Percentiles rank a stretch among this genome's conserved stretches.
Evolutionary conservation across 2,329 filamentous ascomycete species (phyloP).

Genomic region (Cercospora sp.): DNA sequence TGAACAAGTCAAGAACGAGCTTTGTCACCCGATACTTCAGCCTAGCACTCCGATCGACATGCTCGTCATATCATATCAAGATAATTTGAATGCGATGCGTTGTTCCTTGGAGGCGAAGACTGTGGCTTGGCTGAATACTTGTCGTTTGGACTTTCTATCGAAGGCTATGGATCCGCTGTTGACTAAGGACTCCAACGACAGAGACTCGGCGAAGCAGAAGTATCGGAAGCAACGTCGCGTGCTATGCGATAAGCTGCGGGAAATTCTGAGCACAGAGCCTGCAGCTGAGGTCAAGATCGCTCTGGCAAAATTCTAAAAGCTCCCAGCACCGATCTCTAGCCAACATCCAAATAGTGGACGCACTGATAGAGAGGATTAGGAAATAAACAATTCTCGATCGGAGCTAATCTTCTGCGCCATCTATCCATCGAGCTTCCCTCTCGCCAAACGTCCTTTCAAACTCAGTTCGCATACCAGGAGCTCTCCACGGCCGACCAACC

Average conservation of each 20-base stretch:
- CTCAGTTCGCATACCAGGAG: too few species aligned
- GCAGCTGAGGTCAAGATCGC: neutral
- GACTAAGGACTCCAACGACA: neutral
- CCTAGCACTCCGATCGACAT: slow-evolving; percentile 20
- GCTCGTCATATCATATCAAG: slow-evolving; percentile 8
- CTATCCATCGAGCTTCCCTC: too few species aligned
- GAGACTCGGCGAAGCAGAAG: neutral
- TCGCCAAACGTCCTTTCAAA: too few species aligned
- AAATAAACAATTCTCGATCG: too few species aligned
- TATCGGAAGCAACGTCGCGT: neutral
- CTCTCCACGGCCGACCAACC: too few species aligned
- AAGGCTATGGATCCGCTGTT: slow-evolving; percentile 3
- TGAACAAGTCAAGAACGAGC: slow-evolving; percentile 19
- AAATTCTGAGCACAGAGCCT: neutral
- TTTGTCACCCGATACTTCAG: slow-evolving; percentile 20
- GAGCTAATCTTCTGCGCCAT: too few species aligned
- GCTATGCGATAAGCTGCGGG: neutral
- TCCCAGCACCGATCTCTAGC: too few species aligned
- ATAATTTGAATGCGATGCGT: slow-evolving; percentile 11
- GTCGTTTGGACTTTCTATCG: slow-evolving; percentile 20
- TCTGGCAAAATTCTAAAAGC: neutral
- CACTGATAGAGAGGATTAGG: too few species aligned
- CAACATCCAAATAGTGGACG: too few species aligned
- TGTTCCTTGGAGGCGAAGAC: slow-evolving; percentile 19
- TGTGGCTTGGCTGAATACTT: slow-evolving; percentile 13